These are phyloP conservation scores for Trichoderma guizhouense DNA, from an alignment of 2,329 filamentous ascomycete genomes.

Conservation along the genomic window DNA sequence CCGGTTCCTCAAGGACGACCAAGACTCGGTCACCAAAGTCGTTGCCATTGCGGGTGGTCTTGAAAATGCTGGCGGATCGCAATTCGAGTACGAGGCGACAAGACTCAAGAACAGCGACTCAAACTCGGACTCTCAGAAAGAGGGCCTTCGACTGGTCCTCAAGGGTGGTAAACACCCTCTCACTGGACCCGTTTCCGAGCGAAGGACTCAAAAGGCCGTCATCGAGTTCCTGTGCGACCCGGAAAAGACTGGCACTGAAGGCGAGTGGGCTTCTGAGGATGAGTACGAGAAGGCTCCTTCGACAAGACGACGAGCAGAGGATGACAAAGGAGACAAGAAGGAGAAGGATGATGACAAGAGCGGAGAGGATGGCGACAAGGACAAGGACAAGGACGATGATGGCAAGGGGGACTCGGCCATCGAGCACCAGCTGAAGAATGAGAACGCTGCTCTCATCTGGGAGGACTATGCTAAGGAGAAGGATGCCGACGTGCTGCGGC, in stretches of 20 bases:
- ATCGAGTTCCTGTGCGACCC: conserved; percentile 83
- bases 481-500: conserved; percentile 60
- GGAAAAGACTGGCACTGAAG: conserved; percentile 69
- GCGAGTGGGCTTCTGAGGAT: conserved; percentile 57
- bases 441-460: conserved; percentile 67
- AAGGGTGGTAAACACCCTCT: conserved; percentile 54
- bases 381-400: conserved; percentile 40
- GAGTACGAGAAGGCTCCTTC: conserved; percentile 31
- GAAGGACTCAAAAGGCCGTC: conserved; percentile 66
- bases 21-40: conserved; percentile 51
- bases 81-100: conserved; percentile 63
- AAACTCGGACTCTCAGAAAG: conserved; percentile 61
- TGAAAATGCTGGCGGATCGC: conserved; percentile 51
- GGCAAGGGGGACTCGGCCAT: conserved; percentile 39
- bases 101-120: conserved; percentile 63
- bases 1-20: conserved; percentile 50
- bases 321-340: conserved; percentile 27
- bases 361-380: conserved; percentile 37
- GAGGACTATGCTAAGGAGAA: conserved; percentile 65
- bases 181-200: conserved; percentile 48
- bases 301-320: conserved; percentile 24
- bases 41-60: conserved; percentile 75
- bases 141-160: conserved; percentile 70
- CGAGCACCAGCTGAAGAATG: conserved; percentile 52
- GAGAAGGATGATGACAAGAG: conserved; percentile 28